Evolutionary conservation across 495 filamentous ascomycete species (phyloP).

Genomic region (Penicillium taxi): DNA sequence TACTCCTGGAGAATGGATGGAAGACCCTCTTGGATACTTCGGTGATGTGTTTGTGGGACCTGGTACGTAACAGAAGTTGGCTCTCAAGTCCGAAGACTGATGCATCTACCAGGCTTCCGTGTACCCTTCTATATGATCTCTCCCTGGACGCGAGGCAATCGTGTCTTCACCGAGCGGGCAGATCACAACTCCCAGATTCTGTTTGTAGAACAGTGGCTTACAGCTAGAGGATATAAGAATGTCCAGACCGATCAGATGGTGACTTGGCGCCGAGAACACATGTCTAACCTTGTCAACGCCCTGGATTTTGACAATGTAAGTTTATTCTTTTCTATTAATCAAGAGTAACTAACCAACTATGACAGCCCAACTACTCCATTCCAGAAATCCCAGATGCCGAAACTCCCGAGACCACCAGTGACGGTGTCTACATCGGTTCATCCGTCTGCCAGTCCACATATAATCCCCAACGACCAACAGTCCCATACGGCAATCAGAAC

Average conservation of each 20-base stretch:
- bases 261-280: slow-evolving; percentile 44
- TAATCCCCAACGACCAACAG: slow-evolving; percentile 28
- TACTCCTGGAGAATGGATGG: slow-evolving; percentile 48
- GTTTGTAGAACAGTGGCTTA: slow-evolving; percentile 48
- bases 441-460: slow-evolving; percentile 35
- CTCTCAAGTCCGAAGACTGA: background rate
- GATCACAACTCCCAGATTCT: slow-evolving; percentile 53
- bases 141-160: slow-evolving; percentile 48
- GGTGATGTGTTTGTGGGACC: slow-evolving; percentile 46
- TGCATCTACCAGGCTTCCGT: slow-evolving; percentile 29
- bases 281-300: slow-evolving; percentile 47
- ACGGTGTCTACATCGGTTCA: slow-evolving; percentile 37
- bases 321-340: background rate
- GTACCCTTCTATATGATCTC: slow-evolving; percentile 50
- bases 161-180: slow-evolving; percentile 47
- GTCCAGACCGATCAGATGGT: slow-evolving; percentile 43
- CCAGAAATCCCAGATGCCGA: slow-evolving; percentile 37
- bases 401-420: slow-evolving; percentile 24
- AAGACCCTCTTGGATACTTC: slow-evolving; percentile 41
- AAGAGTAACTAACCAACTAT: slow-evolving; percentile 1
- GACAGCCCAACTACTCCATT: slow-evolving; percentile 38
- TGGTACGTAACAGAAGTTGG: slow-evolving; percentile 12
- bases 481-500: slow-evolving; percentile 41
- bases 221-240: slow-evolving; percentile 41
- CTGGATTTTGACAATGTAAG: slow-evolving; percentile 42